Evolutionary conservation across 257 asterid species (phyloP), one percentile per base, ranked within the genome.

Genomic region (Solanum lycopersicoides): DNA sequence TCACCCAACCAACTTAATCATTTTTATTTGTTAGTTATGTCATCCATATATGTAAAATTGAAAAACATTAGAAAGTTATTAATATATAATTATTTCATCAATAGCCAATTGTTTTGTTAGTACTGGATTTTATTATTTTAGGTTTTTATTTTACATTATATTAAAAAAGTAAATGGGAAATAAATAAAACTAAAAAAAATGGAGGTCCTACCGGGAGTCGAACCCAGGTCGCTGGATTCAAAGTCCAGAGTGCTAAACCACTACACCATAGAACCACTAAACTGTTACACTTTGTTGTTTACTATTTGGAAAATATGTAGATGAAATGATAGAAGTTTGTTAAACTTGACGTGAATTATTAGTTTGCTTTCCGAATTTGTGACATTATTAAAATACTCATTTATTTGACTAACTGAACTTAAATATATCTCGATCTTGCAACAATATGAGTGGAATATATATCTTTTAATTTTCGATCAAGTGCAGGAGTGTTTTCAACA

Each of bases 181-280:
- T 11, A 74, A 37, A 20, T 74, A 20, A 20, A 37, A 37, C 34
- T 30, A 23, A 3, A 12, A 71, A 2, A 41, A 21, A 16, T 3
- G 0, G 7, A 94, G 99, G 98, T 95, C 98, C 98, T 86, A 95
- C 98, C 98, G 97, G 98, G 98, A 95, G 96, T 94, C 98, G 95
- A 96, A 95, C 99, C 99, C 98, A 94, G 97, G 98, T 96, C 96
- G 96, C 97, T 94, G 98, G 98, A 95, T 96, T 96, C 98, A 96
- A 95, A 95, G 98, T 94, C 98, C 98, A 94, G 98, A 96, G 99
- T 94, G 98, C 98, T 96, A 95, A 95, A 95, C 98, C 98, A 95
- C 98, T 94, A 96, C 98, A 94, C 98, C 98, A 95, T 80, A 47
- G 68, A 80, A 63, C 65, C 65, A 56, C 8, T 18, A 56, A 18